Base-by-base conservation (phyloP, 1,284 basidiomycete species). In the Stygiomarasmius scandens region DNA sequence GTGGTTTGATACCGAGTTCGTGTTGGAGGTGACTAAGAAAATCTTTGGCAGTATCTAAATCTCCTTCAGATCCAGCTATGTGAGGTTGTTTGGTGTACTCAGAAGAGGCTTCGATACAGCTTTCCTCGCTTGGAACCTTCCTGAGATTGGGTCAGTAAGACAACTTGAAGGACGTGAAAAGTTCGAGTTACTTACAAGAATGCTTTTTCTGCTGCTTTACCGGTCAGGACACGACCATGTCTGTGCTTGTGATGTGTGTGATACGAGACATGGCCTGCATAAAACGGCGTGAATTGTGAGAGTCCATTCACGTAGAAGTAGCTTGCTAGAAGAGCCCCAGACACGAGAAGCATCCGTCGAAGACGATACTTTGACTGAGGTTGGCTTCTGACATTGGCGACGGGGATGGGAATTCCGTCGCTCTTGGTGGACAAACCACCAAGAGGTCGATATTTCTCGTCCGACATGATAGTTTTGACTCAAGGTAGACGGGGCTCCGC, bases 71-170 rank as follows among this genome's bases (percentile, higher is more conserved):
- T 49, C 83, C 83, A 0, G 84, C 84, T 47, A 81, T 63, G 61
- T 86, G 84, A 9, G 84, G 82, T 60, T 75, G 74, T 16, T 73
- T 73, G 9, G 81, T 74, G 61, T 76, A 84, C 50, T 64, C 67
- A 51, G 77, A 76, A 48, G 80, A 84, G 12, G 76, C 72, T 52
- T 66, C 66, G 14, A 78, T 67, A 16, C 82, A 81, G 58, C 76
- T 81, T 47, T 72, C 71, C 29, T 74, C 67, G 53, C 78, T 74
- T 0, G 84, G 84, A 48, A 83, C 68, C 8, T 78, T 74, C 64
- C 83, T 85, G 52, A 22, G 2, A 32, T 38, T 36, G 23, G 32
- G 11, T 25, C 20, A 34, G 32, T 11, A 32, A 1, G 9, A 25
- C 2, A 36, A 45, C n/a, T 27, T 20, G 12, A 9, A n/a, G 27